A percentile compares a stretch with the other conserved stretches of the same genome.
These are phyloP conservation scores for Nitzschia inconspicua DNA, from an alignment of 108 stramenopile genomes.

Conservation along the genomic window DNA sequence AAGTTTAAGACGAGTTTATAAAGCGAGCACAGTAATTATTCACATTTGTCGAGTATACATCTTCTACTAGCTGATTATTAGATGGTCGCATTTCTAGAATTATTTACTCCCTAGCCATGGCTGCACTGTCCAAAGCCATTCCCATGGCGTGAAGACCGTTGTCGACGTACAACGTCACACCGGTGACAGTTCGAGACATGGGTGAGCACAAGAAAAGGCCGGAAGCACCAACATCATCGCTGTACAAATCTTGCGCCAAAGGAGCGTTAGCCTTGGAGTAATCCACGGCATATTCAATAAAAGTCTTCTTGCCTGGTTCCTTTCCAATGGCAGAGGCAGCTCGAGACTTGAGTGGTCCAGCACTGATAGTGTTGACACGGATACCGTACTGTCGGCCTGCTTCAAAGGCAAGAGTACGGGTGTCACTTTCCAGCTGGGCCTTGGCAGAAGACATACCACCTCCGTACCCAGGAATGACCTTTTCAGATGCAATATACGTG, in stretches of 20 bases:
- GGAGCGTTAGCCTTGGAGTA: constrained; percentile 97
- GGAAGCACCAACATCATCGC: constrained; percentile 95
- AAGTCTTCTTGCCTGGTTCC: constrained; percentile 92
- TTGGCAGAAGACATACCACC: constrained; percentile 98
- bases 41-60: too few relatives aligned
- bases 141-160: constrained; percentile 92
- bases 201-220: constrained; percentile 90
- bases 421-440: constrained; percentile 96
- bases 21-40: too few relatives aligned
- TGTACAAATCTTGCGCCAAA: constrained; percentile 94
- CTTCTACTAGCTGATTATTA: too few relatives aligned
- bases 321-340: constrained; percentile 93
- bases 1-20: too few relatives aligned
- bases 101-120: constrained; percentile 42
- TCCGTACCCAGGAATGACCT: constrained; percentile 98
- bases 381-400: constrained; percentile 93
- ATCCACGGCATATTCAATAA: constrained; percentile 98
- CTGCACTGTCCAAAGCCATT: constrained; percentile 84
- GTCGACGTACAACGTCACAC: constrained; percentile 90
- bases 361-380: constrained; percentile 96
- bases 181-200: constrained; percentile 89
- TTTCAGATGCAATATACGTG: constrained; percentile 98
- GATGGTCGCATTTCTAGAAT: too few relatives aligned
- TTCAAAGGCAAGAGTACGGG: constrained; percentile 93
- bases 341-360: constrained; percentile 96